A percentile compares a stretch with the other conserved stretches of the same genome.
phyloP scores from a whole-genome alignment of 176 grass and related monocot species.

The Poa pratensis region DNA sequence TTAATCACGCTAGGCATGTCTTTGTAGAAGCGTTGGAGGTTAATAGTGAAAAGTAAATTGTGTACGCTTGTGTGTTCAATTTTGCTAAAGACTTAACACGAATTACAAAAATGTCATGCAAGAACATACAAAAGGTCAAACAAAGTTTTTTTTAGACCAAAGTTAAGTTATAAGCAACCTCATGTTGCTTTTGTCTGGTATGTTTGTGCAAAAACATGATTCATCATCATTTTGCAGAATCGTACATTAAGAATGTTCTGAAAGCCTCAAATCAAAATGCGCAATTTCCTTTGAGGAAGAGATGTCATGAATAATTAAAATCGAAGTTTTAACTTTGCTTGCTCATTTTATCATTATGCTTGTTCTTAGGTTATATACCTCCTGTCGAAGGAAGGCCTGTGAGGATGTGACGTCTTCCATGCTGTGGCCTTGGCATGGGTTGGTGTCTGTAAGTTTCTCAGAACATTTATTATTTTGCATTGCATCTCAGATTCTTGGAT shows the following conservation, averaged over 20 bases:
- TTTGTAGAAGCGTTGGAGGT: not conserved
- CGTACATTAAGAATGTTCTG: not conserved
- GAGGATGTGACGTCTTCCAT: constrained; percentile 80
- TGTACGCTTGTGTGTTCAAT: not conserved
- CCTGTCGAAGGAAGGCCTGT: constrained; percentile 88
- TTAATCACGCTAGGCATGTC: not conserved
- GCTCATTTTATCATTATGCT: not conserved
- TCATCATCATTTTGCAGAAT: not conserved
- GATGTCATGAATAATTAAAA: not conserved
- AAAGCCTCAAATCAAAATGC: not conserved
- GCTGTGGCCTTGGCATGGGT: constrained; percentile 87
- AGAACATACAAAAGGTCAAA: not conserved
- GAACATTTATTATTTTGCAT: constrained; percentile 21
- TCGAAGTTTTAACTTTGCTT: not conserved
- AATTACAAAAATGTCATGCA: not conserved
- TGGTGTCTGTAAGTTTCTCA: constrained; percentile 81
- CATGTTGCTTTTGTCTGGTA: constrained; percentile 5
- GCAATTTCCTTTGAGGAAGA: constrained; percentile 14
- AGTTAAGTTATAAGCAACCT: not conserved
- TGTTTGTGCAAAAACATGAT: not conserved
- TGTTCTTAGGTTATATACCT: constrained; percentile 64
- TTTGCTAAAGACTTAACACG: not conserved
- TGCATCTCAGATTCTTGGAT: constrained; percentile 18
- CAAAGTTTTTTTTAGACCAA: not conserved
- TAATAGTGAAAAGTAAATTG: not conserved